These are phyloP conservation scores for Leccinum rimulosum DNA, from an alignment of 768 basidiomycete genomes.

Conservation along the genomic window DNA sequence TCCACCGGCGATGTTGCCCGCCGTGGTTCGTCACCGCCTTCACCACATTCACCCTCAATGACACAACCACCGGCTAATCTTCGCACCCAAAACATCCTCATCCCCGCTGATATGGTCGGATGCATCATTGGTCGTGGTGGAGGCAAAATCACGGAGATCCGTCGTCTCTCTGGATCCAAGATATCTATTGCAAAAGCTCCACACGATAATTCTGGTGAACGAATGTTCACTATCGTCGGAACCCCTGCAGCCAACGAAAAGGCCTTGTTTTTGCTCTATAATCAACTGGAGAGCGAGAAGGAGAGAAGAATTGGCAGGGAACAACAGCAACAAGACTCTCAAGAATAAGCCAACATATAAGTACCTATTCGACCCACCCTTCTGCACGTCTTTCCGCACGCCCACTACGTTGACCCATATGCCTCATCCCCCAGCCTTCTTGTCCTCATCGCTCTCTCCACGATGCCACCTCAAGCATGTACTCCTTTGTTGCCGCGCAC, in stretches of 20 bases:
- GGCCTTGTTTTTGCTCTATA: conserved; percentile 94
- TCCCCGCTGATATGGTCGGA: conserved; percentile 99
- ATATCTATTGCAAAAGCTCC: conserved; percentile 99
- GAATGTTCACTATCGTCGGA: conserved; percentile 99
- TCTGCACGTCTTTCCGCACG: conserved; percentile 17
- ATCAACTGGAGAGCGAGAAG: conserved; percentile 95
- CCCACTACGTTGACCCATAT: conserved; percentile 20
- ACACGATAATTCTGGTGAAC: conserved; percentile 98
- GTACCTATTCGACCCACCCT: background rate
- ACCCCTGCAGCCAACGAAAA: conserved; percentile 97
- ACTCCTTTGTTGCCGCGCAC: conserved; percentile 10
- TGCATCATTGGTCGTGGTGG: conserved; percentile 96
- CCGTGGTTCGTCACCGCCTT: conserved; percentile 42
- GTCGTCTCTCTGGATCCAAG: conserved; percentile 94
- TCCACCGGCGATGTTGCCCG: conserved; percentile 55
- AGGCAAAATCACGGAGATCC: conserved; percentile 98
- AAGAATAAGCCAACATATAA: conserved; percentile 31
- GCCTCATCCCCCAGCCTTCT: conserved; percentile 27
- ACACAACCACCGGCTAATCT: conserved; percentile 71
- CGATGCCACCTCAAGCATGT: conserved; percentile 10
- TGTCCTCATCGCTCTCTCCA: conserved; percentile 23
- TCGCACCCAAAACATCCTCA: conserved; percentile 98
- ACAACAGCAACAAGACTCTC: conserved; percentile 74
- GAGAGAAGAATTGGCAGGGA: conserved; percentile 88
- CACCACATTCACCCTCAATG: conserved; percentile 42